phyloP scores from a whole-genome alignment of 495 filamentous ascomycete species.

The Penicillium argentinense region DNA sequence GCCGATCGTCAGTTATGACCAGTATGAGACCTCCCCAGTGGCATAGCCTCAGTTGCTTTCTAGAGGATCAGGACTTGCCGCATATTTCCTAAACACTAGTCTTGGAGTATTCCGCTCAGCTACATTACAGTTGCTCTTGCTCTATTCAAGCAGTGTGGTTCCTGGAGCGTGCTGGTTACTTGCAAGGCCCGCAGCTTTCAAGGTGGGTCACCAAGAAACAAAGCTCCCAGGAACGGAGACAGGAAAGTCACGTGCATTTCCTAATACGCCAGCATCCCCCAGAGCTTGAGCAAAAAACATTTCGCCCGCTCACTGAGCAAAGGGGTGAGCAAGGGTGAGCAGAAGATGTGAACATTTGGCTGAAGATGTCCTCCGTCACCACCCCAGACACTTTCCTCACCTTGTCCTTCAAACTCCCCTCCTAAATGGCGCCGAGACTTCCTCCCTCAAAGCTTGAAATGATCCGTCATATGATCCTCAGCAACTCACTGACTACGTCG shows the following conservation, averaged over 20 bases:
- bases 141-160: too few species aligned
- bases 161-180: too few species aligned
- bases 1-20: too few species aligned
- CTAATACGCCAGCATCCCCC: constrained; percentile 12
- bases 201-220: too few species aligned
- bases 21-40: too few species aligned
- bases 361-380: not conserved
- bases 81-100: too few species aligned
- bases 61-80: too few species aligned
- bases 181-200: too few species aligned
- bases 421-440: constrained; percentile 8
- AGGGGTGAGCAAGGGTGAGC: constrained; percentile 6
- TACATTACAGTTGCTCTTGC: too few species aligned
- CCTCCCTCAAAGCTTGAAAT: constrained; percentile 3
- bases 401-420: not conserved
- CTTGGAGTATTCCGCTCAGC: too few species aligned
- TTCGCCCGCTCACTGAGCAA: constrained; percentile 7
- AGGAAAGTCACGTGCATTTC: not conserved
- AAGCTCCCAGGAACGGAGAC: constrained; percentile 2
- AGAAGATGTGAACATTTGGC: not conserved
- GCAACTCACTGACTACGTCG: constrained; percentile 5
- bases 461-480: constrained; percentile 12
- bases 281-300: constrained; percentile 5
- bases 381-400: not conserved
- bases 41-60: too few species aligned